Evolutionary conservation across 192 early-diverging fungal species (phyloP).

Genomic region (Podila epicladia): DNA sequence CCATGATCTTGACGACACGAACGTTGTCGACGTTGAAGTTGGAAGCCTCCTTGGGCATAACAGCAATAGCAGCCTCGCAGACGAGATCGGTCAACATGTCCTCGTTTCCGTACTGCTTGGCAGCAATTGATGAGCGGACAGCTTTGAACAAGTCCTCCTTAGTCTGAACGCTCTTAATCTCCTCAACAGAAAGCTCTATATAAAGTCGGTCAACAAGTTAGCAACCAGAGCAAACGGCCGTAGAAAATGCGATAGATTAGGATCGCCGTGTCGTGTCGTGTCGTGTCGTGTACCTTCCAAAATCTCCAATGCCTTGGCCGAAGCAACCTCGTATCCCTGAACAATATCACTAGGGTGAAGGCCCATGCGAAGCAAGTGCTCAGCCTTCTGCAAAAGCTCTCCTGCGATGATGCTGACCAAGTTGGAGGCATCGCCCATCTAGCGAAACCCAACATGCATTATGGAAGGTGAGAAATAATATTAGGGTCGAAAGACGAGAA

Average conservation of each 20-base stretch:
- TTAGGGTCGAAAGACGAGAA: background rate
- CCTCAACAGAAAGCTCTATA: constrained; percentile 74
- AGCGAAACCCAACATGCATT: background rate
- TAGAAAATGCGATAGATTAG: background rate
- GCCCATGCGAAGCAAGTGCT: constrained; percentile 92
- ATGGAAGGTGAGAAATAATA: background rate
- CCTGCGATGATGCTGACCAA: constrained; percentile 94
- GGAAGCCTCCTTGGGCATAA: constrained; percentile 90
- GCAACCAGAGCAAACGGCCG: no score
- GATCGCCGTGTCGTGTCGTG: background rate
- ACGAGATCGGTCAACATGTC: constrained; percentile 85
- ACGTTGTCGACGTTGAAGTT: constrained; percentile 97
- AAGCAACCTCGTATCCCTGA: constrained; percentile 92
- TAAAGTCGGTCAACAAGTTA: background rate
- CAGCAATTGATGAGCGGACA: constrained; percentile 80
- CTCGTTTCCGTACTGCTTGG: constrained; percentile 98
- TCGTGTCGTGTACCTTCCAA: constrained; percentile 70
- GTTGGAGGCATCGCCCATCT: constrained; percentile 97
- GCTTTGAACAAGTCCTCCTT: constrained; percentile 77
- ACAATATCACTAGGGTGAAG: constrained; percentile 95
- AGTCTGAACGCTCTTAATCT: constrained; percentile 61
- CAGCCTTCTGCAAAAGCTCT: constrained; percentile 94
- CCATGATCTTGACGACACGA: constrained; percentile 97
- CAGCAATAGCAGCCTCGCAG: constrained; percentile 80
- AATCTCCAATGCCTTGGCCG: constrained; percentile 82